phyloP scores from a whole-genome alignment of 371 early-diverging fungal genomes.

The Sporodiniella umbellata region DNA sequence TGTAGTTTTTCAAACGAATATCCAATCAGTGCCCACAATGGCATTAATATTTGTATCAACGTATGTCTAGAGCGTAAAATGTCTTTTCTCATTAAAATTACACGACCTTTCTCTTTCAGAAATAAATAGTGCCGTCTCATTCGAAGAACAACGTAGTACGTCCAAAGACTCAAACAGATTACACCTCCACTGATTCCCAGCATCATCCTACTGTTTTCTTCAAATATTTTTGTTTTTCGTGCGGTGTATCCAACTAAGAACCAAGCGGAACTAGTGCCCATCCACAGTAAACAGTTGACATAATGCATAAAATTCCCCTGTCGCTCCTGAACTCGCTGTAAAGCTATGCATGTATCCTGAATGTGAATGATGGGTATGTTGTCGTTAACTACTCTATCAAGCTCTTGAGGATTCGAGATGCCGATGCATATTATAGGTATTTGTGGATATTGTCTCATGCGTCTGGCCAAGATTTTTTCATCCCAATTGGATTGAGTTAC shows the following conservation, averaged over 20 bases:
- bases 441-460: slow-evolving; percentile 8
- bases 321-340: slow-evolving; percentile 24
- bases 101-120: background rate
- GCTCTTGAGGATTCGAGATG: slow-evolving; percentile 36
- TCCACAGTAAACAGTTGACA: background rate
- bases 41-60: background rate
- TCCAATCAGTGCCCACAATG: background rate
- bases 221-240: background rate
- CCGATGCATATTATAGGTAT: slow-evolving; percentile 29
- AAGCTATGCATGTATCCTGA: slow-evolving; percentile 25
- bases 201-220: background rate
- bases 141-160: background rate
- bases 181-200: background rate
- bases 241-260: background rate
- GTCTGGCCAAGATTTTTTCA: slow-evolving; percentile 6
- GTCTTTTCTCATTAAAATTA: background rate
- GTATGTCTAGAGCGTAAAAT: background rate
- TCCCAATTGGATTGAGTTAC: slow-evolving; percentile 15
- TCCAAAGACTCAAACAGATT: slow-evolving; percentile 1
- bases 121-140: background rate
- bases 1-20: background rate
- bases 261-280: slow-evolving; percentile 5
- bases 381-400: slow-evolving; percentile 17
- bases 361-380: slow-evolving; percentile 39
- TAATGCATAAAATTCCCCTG: background rate